Evolutionary conservation across 2,329 filamentous ascomycete species (phyloP).

Genomic region (Diaporthe sp.): DNA sequence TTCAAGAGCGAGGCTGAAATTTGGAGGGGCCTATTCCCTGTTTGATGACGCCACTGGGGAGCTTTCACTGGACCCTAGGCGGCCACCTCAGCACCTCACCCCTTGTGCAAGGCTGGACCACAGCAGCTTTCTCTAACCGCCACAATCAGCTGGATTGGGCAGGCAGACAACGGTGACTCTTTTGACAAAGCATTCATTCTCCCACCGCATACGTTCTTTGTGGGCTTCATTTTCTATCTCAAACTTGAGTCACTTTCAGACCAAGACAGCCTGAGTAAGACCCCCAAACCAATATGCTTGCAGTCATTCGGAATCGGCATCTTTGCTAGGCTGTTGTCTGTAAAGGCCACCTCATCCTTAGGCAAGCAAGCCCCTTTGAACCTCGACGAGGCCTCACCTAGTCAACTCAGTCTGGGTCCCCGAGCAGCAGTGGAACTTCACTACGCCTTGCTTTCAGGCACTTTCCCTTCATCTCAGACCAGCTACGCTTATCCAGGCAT

Average conservation of each 20-base stretch:
- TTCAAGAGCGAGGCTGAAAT: constrained; percentile 23
- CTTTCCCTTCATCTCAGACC: neutral
- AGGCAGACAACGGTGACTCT: neutral
- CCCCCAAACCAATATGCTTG: neutral
- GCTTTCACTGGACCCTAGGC: constrained; percentile 17
- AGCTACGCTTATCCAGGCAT: neutral
- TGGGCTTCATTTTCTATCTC: neutral
- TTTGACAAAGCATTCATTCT: neutral
- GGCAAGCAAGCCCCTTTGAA: too few species aligned
- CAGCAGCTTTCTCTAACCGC: neutral
- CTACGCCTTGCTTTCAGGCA: neutral
- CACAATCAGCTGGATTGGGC: neutral
- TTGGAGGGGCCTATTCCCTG: constrained; percentile 21
- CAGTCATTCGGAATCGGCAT: neutral
- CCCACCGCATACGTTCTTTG: neutral
- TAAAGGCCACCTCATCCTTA: constrained; percentile 7
- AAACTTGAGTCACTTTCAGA: neutral
- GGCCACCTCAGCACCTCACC: constrained; percentile 23
- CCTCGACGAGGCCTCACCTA: neutral
- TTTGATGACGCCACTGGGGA: constrained; percentile 29
- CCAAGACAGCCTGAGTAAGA: neutral
- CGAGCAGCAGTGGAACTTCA: neutral
- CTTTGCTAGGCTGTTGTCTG: constrained; percentile 9
- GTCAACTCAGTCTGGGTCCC: neutral
- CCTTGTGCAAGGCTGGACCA: constrained; percentile 30